Percentiles rank a stretch among this genome's conserved stretches.
Conservation (phyloP, 2,329 filamentous ascomycete species). For the Phyllosticta capitalensis region DNA sequence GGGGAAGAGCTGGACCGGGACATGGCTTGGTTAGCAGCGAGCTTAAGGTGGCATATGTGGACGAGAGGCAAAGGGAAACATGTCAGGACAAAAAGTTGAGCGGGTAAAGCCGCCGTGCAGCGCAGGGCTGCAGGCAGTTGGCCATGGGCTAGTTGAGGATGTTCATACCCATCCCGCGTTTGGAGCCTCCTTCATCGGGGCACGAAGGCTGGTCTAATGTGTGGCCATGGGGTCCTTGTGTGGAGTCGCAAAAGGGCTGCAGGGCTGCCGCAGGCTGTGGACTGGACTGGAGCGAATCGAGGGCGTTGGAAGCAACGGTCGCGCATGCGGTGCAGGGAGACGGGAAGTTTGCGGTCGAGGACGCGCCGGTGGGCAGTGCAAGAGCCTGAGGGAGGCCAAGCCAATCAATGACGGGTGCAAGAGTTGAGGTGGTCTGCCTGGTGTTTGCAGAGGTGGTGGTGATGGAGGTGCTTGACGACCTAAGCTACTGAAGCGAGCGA, state of each 20-base stretch:
- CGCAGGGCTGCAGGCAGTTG: background rate
- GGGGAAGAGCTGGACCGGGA: conserved; percentile 26
- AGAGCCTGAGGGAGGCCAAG: background rate
- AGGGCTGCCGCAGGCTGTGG: background rate
- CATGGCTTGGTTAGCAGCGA: conserved; percentile 21
- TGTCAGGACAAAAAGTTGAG: background rate
- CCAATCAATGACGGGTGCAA: background rate
- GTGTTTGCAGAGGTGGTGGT: background rate
- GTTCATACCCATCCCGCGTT: conserved; percentile 31
- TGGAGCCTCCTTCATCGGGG: conserved; percentile 25
- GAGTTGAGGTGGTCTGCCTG: background rate
- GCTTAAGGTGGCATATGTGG: background rate
- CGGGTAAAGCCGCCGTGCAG: background rate
- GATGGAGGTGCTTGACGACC: background rate
- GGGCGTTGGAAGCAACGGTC: conserved; percentile 1
- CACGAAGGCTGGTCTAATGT: conserved; percentile 12
- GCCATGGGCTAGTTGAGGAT: background rate
- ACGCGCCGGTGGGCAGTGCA: too few species aligned
- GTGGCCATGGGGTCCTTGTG: conserved; percentile 14
- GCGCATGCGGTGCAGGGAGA: conserved; percentile 10
- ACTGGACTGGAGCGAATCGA: background rate
- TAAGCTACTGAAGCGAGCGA: too few species aligned
- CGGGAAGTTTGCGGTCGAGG: background rate
- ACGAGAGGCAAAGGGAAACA: background rate
- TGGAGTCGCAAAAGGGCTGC: conserved; percentile 12